Base-by-base conservation (phyloP, 495 filamentous ascomycete genomes). In the Xylaria telfairii region DNA sequence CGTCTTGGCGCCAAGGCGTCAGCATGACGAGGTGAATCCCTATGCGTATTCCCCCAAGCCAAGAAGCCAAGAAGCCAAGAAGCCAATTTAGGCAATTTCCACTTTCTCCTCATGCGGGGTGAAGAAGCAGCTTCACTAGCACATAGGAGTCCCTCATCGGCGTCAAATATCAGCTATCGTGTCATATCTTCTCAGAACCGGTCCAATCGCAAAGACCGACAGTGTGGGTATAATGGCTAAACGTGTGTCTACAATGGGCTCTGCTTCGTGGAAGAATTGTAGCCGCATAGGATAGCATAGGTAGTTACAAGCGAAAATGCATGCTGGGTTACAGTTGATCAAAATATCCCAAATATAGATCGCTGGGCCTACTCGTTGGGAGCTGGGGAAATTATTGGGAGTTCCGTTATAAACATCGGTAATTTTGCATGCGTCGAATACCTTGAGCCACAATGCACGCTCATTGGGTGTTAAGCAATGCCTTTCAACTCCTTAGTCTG, bases 181-280 rank as follows among this genome's bases (percentile, higher is more conserved):
- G 44, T 7, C 32, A 59, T 39, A 19, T 60, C 30, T 60, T 39
- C 34, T 44, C 24, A 28, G 59, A 62, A 19, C 59, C 59, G 59
- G 39, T 4, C 59, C 59, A 62, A 62, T 62, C 59, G 59, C 59
- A 9, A 28, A 37, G 24, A 12, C 59, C 4, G 37, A 10, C 21
- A 8, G 15, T 62, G 59, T 62, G 59, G 59, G 13, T 44, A 42
- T 44, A 28, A 32, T 63, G 60, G 39, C 39, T 63, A 46, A 46
- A 32, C 32, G 39, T 19, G 39, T 17, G 3, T 2, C 13, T 63
- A 6, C 6, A 30, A 63, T 47, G 21, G 24, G 12, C 10, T 46
- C 41, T 63, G 60, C 60, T 63, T 63, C 60, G 60, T 63, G 60
- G 60, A 63, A 63, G 28, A 42, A 63, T 46, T 63, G 60, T 46